Evolutionary conservation across 345 rosid species (phyloP), one percentile per base, ranked within the genome.

Genomic region (Stellera chamaejasme): DNA sequence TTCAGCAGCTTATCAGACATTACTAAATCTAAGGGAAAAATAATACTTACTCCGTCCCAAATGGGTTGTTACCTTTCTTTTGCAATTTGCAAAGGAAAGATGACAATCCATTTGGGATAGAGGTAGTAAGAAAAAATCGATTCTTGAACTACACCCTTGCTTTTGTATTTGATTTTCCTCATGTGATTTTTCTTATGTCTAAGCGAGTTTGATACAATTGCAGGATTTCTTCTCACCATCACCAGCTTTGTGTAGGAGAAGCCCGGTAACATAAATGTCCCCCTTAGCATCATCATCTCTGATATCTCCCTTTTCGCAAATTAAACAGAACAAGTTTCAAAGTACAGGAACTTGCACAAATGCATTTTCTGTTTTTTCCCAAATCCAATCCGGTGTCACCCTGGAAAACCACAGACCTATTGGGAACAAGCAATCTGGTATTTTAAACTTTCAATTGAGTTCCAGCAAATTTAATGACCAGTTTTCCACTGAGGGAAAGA

Each of bases 241-340:
- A 32, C 39, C 9, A 8, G 39, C 2, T 32, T 42, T 15, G 47
- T 39, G 26, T 45, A 13, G 50, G 44, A 4, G 11, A 43, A 28
- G 50, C 50, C 45, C 5, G 56, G 57, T 56, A 58, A 49, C 42
- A 10, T 56, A 64, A 61, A 85, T 82, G 89, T 71, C 80, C 45
- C 55, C 72, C 54, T 51, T 56, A 27, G 65, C 67, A 49, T 70
- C 67, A 10, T 61, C 76, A 54, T 73, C 72, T 58, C 50, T 58
- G 6, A 23, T 69, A 48, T 66, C 69, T 55, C 61, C 68, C 39
- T 61, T 56, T 6, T 62, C 72, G 12, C 57, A 50, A 45, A 36
- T 65, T 41, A 68, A 52, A 62, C 63, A 8, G 46, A 43, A 58
- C 8, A 41, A 42, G 41, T 12, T 36, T 15, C 11, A 50, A 47